These are phyloP conservation scores for Daldinia sp. DNA, from an alignment of 2,329 filamentous ascomycete genomes.

Conservation along the genomic window DNA sequence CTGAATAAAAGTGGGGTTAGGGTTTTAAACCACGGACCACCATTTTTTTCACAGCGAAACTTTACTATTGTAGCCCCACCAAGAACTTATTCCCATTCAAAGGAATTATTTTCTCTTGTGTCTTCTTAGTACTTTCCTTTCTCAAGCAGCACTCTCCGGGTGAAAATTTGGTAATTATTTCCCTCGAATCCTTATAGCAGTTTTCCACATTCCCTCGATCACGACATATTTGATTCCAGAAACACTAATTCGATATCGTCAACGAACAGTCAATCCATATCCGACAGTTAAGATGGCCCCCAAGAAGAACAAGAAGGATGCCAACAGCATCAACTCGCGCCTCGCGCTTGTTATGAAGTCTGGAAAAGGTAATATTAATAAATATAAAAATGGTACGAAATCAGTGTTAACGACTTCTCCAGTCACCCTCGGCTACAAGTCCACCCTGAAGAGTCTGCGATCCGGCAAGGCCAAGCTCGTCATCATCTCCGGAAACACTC, in stretches of 20 bases:
- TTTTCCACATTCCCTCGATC: no score
- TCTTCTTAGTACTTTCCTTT: constrained; percentile 9
- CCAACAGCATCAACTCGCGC: constrained; percentile 70
- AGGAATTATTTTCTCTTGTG: constrained; percentile 7
- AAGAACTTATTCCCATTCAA: constrained; percentile 21
- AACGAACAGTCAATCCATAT: constrained; percentile 28
- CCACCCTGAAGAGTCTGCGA: constrained; percentile 86
- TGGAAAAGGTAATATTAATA: constrained; percentile 64
- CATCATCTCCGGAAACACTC: constrained; percentile 94
- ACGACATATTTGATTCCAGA: no score
- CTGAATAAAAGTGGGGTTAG: constrained; percentile 49
- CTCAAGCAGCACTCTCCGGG: no score
- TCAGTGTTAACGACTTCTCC: constrained; percentile 48
- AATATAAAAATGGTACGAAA: constrained; percentile 67
- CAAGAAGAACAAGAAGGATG: constrained; percentile 88
- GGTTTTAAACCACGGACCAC: constrained; percentile 43
- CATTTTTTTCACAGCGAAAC: constrained; percentile 12
- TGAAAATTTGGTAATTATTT: no score
- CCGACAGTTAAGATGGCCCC: constrained; percentile 67
- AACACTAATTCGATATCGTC: constrained; percentile 1
- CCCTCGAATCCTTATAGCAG: no score
- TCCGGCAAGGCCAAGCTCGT: constrained; percentile 98
- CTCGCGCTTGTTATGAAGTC: constrained; percentile 57
- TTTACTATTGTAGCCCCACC: constrained; percentile 19
- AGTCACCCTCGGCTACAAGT: constrained; percentile 92